Base-by-base conservation (phyloP, 306 rosid species). In the Vigna nakashimae region DNA sequence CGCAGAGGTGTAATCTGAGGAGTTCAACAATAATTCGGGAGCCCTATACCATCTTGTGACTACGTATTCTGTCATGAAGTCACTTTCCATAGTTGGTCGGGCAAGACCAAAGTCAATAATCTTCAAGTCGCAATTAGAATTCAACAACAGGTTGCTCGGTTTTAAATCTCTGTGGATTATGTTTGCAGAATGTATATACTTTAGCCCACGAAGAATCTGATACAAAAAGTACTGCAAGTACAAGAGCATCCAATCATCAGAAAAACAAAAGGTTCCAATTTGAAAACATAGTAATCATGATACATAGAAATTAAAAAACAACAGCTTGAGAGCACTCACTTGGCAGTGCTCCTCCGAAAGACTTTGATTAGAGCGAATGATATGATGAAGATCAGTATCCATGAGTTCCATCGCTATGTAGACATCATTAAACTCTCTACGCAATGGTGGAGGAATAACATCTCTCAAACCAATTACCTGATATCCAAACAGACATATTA, bases 1-100 rank as follows among this genome's bases (percentile, higher is more conserved):
- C 0, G 98, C 92, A 65, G 97, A 89, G 48, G 97, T 92, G 80
- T 94, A 94, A 80, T 94, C 98, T 12, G 98, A 92, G 76, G 98
- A 93, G 83, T 92, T 94, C 95, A 94, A 87, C 82, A 94, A 82
- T 48, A 94, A 83, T 73, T 94, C 98, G 16, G 98, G 98, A 62
- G 98, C 98, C 84, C 98, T 92, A 52, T 94, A 94, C 97, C 98
- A 94, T 84, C 98, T 87, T 50, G 98, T 94, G 81, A 94, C 98
- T 43, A 94, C 98, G 77, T 94, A 94, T 63, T 94, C 98, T 3
- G 98, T 94, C 98, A 94, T 87, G 72, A 82, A 76, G 84, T 94
- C 98, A 71, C 79, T 90, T 87, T 94, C 98, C 9, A 92, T 42
- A 48, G 92, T 82, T 9, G 96, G 96, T 18, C 98, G 88, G 7